Evolutionary conservation across 768 basidiomycete species (phyloP).

Genomic region (Leccinellum rugosiceps): DNA sequence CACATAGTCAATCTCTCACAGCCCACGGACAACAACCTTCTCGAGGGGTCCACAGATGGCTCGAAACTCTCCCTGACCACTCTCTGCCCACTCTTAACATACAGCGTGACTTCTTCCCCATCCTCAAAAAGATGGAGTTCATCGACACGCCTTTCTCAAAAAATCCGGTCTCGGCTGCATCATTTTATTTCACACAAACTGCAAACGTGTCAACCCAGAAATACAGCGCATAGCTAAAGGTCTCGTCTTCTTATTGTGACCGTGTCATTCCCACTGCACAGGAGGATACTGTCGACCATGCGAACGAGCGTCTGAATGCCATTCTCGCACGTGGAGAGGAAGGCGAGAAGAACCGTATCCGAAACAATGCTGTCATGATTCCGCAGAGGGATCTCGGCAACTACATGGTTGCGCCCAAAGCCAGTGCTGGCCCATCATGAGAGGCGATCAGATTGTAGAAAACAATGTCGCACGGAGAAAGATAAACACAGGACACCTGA

Average conservation of each 20-base stretch:
- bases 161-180: constrained; percentile 88
- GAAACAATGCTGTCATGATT: constrained; percentile 81
- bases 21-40: constrained; percentile 89
- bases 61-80: constrained; percentile 90
- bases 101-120: constrained; percentile 85
- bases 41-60: constrained; percentile 86
- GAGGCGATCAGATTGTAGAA: constrained; percentile 60
- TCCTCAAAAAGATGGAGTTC: constrained; percentile 84
- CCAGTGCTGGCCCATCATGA: constrained; percentile 49
- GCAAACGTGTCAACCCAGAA: constrained; percentile 81
- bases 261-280: constrained; percentile 61
- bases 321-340: constrained; percentile 68
- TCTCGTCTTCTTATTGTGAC: constrained; percentile 82
- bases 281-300: constrained; percentile 35
- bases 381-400: constrained; percentile 72
- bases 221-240: constrained; percentile 80
- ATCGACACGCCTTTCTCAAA: constrained; percentile 88
- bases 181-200: constrained; percentile 93
- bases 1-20: constrained; percentile 80
- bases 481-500: constrained; percentile 71
- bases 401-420: constrained; percentile 76
- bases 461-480: constrained; percentile 70
- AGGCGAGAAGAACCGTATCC: constrained; percentile 63
- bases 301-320: constrained; percentile 57
- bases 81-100: constrained; percentile 95